Percentiles rank a stretch among this genome's conserved stretches.
phyloP scores from a whole-genome alignment of 257 asterid genomes.

The Sherardia arvensis region DNA sequence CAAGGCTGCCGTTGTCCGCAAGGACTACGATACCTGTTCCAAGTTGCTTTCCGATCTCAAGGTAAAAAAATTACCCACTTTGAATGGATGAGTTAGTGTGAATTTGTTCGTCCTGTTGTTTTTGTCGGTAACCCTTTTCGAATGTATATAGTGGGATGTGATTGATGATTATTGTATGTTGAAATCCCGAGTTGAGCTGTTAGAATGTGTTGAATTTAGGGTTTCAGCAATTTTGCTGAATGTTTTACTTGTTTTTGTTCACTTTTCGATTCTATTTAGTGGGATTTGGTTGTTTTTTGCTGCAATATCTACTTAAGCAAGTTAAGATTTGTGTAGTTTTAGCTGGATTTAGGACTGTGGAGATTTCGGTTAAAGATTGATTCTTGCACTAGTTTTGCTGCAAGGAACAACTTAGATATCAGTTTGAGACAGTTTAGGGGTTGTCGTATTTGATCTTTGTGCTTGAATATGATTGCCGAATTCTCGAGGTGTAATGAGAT shows the following conservation, averaged over 20 bases:
- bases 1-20: conserved; percentile 60
- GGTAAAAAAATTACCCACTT: conserved; percentile 25
- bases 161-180: neutral
- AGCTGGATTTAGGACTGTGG: neutral
- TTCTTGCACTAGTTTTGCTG: neutral
- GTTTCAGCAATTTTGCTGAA: neutral
- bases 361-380: neutral
- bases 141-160: neutral
- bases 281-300: too few species aligned
- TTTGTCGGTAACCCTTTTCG: neutral
- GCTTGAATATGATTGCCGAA: too few species aligned
- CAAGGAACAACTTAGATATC: neutral
- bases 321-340: too few species aligned
- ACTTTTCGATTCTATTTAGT: neutral
- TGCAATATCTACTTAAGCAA: too few species aligned
- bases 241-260: neutral
- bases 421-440: too few species aligned
- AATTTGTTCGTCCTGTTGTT: neutral
- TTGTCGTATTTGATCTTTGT: too few species aligned
- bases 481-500: too few species aligned
- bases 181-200: neutral
- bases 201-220: neutral
- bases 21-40: conserved; percentile 58
- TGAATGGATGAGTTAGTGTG: neutral
- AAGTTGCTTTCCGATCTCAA: conserved; percentile 67